Evolutionary conservation across 208 protist species (phyloP).

Genomic region (Leishmania braziliensis): DNA sequence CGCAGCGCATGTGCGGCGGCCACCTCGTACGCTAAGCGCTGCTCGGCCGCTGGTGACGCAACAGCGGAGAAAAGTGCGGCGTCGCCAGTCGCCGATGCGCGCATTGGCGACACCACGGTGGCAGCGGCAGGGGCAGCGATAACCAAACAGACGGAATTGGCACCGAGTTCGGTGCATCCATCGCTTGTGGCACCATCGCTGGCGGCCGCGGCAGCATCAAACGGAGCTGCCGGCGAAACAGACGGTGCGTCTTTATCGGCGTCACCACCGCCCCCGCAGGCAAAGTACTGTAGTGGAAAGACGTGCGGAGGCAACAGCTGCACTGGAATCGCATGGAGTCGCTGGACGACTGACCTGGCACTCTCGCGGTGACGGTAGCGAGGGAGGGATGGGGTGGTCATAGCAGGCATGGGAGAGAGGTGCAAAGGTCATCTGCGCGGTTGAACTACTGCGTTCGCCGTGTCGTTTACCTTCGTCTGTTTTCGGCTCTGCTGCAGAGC

Average conservation of each 20-base stretch:
- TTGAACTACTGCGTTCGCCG: background rate
- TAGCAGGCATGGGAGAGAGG: background rate
- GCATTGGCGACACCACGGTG: background rate
- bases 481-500: background rate
- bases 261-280: too few relatives aligned
- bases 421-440: background rate
- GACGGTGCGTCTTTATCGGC: background rate
- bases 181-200: background rate
- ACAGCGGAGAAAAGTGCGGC: background rate
- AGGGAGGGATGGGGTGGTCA: background rate
- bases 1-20: conserved; percentile 48
- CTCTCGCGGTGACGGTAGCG: conserved; percentile 40
- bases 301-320: conserved; percentile 44
- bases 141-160: conserved; percentile 22
- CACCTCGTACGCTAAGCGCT: conserved; percentile 28
- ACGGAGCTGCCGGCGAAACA: background rate
- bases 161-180: conserved; percentile 10
- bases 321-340: conserved; percentile 52
- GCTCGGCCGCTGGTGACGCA: background rate
- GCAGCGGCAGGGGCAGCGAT: background rate
- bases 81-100: background rate
- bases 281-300: background rate
- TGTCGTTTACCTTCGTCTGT: background rate
- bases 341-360: conserved; percentile 45
- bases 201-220: background rate